Evolutionary conservation across 768 basidiomycete genomes (phyloP).

Genomic region (Hydnomerulius pinastri): DNA sequence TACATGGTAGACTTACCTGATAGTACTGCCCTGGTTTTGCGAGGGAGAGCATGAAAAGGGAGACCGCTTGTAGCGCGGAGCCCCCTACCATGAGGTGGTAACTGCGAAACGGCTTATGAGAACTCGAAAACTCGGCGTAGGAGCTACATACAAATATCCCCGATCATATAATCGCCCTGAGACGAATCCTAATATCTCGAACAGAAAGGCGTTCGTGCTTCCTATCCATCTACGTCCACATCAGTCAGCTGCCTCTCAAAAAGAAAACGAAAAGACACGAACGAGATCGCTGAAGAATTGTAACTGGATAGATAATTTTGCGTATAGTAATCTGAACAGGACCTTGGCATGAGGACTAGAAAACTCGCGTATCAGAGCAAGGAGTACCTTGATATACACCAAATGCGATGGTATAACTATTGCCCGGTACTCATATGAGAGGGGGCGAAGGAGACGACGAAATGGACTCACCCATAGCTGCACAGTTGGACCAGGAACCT

Average conservation of each 20-base stretch:
- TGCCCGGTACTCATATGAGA: conserved; percentile 1
- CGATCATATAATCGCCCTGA: conserved; percentile 50
- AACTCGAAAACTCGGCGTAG: too few relatives aligned
- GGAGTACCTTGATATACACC: conserved; percentile 44
- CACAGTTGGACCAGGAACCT: conserved; percentile 35
- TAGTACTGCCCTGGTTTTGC: conserved; percentile 43
- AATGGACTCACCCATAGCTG: conserved; percentile 33
- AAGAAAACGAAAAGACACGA: background rate
- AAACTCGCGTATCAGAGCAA: background rate
- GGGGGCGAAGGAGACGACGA: background rate
- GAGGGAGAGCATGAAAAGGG: conserved; percentile 48
- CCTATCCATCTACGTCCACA: conserved; percentile 53
- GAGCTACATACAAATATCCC: conserved; percentile 52
- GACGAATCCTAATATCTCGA: conserved; percentile 38
- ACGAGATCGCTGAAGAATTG: conserved; percentile 40
- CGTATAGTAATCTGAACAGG: conserved; percentile 42
- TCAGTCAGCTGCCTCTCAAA: background rate
- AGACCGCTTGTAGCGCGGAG: conserved; percentile 42
- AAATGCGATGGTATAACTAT: conserved; percentile 37
- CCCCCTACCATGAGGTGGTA: conserved; percentile 48
- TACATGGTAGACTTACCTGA: conserved; percentile 37
- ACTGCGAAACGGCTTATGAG: too few relatives aligned
- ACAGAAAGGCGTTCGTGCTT: conserved; percentile 44
- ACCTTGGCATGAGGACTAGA: background rate
- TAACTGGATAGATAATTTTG: conserved; percentile 35